Percentiles rank a stretch among this genome's conserved stretches.
These are phyloP conservation scores for Diaporthe vexans DNA, from an alignment of 2,329 filamentous ascomycete genomes.

Conservation along the genomic window DNA sequence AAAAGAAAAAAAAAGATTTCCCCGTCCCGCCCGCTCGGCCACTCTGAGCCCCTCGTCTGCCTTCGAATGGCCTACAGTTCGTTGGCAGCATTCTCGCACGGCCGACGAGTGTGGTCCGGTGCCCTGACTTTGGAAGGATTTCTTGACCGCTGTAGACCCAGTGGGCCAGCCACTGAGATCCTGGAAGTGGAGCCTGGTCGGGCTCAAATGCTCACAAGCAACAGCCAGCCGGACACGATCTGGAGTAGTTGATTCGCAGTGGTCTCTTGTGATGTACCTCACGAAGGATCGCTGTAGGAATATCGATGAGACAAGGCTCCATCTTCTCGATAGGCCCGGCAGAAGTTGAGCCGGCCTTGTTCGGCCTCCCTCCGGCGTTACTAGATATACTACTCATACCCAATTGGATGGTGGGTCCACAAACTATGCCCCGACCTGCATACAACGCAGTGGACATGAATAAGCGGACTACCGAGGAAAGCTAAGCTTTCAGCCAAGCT, in stretches of 20 bases:
- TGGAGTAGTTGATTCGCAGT: too few relatives aligned
- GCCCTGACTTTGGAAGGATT: too few relatives aligned
- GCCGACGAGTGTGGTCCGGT: not conserved
- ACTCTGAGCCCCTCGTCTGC: not conserved
- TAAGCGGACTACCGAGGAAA: too few relatives aligned
- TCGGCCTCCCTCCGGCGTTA: not conserved
- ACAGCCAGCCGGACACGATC: too few relatives aligned
- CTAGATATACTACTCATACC: not conserved
- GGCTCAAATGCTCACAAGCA: not conserved
- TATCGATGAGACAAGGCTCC: too few relatives aligned
- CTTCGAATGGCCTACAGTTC: not conserved
- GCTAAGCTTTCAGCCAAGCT: not conserved
- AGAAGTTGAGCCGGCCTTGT: not conserved
- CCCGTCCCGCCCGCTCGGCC: not conserved
- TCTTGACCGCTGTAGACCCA: not conserved
- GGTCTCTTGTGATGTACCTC: too few relatives aligned
- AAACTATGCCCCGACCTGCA: too few relatives aligned
- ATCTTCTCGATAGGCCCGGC: too few relatives aligned
- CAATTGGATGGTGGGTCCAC: not conserved
- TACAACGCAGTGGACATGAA: too few relatives aligned
- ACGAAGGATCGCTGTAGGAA: too few relatives aligned
- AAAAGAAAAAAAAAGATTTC: too few relatives aligned
- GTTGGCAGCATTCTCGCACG: not conserved
- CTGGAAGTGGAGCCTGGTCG: not conserved
- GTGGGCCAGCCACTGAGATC: not conserved